These are phyloP conservation scores for Aureobasidium musti DNA, from an alignment of 2,329 filamentous ascomycete genomes.

Conservation along the genomic window DNA sequence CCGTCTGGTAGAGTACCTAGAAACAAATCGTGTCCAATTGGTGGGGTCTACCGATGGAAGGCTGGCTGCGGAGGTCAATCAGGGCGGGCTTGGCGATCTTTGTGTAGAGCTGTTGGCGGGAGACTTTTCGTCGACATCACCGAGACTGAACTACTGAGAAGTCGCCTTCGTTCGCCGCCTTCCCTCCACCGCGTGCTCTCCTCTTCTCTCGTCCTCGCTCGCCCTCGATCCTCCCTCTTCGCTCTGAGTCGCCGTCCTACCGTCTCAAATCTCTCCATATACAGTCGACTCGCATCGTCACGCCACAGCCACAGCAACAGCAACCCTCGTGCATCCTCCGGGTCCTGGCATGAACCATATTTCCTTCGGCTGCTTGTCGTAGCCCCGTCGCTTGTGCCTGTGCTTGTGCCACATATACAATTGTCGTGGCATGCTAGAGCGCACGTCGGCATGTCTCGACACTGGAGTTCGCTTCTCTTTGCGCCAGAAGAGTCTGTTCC, in stretches of 20 bases:
- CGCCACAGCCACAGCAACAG: slow-evolving; percentile 15
- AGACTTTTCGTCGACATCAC: no score
- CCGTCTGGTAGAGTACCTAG: no score
- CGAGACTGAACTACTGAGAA: background rate
- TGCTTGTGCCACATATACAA: slow-evolving; percentile 10
- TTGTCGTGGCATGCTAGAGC: slow-evolving; percentile 59
- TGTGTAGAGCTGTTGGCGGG: slow-evolving; percentile 10
- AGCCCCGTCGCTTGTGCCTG: slow-evolving; percentile 19
- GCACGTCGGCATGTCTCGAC: slow-evolving; percentile 60
- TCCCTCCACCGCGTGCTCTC: background rate
- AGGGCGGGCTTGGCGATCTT: background rate
- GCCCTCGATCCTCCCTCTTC: background rate
- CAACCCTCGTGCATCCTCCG: slow-evolving; percentile 4
- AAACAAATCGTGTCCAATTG: slow-evolving; percentile 1
- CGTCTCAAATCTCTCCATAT: background rate
- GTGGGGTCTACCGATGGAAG: background rate
- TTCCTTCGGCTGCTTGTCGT: slow-evolving; percentile 25
- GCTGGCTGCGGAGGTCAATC: background rate
- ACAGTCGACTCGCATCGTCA: background rate
- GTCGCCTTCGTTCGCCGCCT: slow-evolving; percentile 10
- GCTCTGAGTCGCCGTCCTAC: slow-evolving; percentile 22
- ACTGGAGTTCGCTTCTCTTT: slow-evolving; percentile 57
- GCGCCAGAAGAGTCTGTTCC: slow-evolving; percentile 42
- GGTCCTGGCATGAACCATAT: slow-evolving; percentile 26
- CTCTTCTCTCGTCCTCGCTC: background rate